These are phyloP conservation scores for Trypanosoma avium DNA, from an alignment of 208 protist species.

Conservation along the genomic window DNA sequence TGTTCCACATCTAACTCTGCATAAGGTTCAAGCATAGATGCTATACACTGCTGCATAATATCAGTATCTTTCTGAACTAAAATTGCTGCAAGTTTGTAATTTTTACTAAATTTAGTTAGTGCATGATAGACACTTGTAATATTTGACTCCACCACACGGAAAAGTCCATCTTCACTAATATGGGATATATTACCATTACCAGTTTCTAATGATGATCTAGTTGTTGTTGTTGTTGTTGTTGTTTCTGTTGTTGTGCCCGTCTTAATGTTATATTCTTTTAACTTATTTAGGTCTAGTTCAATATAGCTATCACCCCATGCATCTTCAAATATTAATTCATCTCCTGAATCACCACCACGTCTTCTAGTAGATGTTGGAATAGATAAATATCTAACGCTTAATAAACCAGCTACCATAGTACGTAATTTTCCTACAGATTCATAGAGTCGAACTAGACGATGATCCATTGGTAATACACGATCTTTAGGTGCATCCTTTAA, in stretches of 20 bases:
- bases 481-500: constrained; percentile 28
- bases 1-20: constrained; percentile 64
- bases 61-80: constrained; percentile 81
- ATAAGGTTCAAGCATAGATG: constrained; percentile 75
- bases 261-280: constrained; percentile 8
- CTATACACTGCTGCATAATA: constrained; percentile 67
- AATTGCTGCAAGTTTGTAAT: constrained; percentile 83
- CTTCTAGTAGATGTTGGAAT: constrained; percentile 46
- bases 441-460: constrained; percentile 68
- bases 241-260: background rate
- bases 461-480: constrained; percentile 58
- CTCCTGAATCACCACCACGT: constrained; percentile 34
- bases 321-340: constrained; percentile 65
- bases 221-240: no score
- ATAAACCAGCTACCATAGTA: constrained; percentile 59
- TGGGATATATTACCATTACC: background rate
- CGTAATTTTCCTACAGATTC: constrained; percentile 60
- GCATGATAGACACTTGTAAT: constrained; percentile 55
- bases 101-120: constrained; percentile 67
- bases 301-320: constrained; percentile 47
- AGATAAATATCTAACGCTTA: constrained; percentile 76
- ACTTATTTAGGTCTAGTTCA: constrained; percentile 64
- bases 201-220: no score
- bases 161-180: constrained; percentile 44
- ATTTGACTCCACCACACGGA: constrained; percentile 64